phyloP scores from a whole-genome alignment of 2,329 filamentous ascomycete genomes.

The Trichoderma sp. region DNA sequence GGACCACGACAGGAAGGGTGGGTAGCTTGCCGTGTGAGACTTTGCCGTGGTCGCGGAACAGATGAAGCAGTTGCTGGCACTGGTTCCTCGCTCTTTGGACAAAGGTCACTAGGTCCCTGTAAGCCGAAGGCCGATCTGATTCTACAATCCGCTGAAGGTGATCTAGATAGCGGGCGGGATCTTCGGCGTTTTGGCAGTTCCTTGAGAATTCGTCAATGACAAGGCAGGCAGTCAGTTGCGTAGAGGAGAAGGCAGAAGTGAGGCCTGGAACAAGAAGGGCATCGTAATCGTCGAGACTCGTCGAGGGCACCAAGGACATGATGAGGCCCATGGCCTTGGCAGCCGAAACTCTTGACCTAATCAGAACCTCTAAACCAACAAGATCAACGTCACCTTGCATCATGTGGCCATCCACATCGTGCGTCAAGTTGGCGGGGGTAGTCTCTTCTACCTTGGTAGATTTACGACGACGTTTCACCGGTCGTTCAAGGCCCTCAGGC shows the following conservation, averaged over 20 bases:
- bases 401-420: slow-evolving; percentile 98
- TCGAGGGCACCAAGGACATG: slow-evolving; percentile 71
- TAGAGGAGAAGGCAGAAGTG: slow-evolving; percentile 73
- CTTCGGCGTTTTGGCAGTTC: slow-evolving; percentile 45
- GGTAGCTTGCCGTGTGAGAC: slow-evolving; percentile 73
- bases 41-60: slow-evolving; percentile 89
- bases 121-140: slow-evolving; percentile 73
- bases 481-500: slow-evolving; percentile 56
- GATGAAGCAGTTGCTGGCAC: slow-evolving; percentile 82
- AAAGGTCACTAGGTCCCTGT: slow-evolving; percentile 86
- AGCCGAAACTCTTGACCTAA: slow-evolving; percentile 84
- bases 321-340: slow-evolving; percentile 82
- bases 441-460: slow-evolving; percentile 77
- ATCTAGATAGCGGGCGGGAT: slow-evolving; percentile 51
- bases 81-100: slow-evolving; percentile 87
- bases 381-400: slow-evolving; percentile 95
- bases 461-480: slow-evolving; percentile 74
- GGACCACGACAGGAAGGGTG: slow-evolving; percentile 81
- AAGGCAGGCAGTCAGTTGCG: slow-evolving; percentile 78
- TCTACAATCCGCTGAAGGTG: slow-evolving; percentile 75
- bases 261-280: slow-evolving; percentile 63
- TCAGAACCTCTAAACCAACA: slow-evolving; percentile 82
- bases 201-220: slow-evolving; percentile 86
- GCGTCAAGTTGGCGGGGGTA: slow-evolving; percentile 61
- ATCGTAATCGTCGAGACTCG: slow-evolving; percentile 61